Percentiles rank a stretch among this genome's conserved stretches.
Evolutionary conservation across 2,329 filamentous ascomycete genomes (phyloP).

Genomic region (Curvularia verruculosa): DNA sequence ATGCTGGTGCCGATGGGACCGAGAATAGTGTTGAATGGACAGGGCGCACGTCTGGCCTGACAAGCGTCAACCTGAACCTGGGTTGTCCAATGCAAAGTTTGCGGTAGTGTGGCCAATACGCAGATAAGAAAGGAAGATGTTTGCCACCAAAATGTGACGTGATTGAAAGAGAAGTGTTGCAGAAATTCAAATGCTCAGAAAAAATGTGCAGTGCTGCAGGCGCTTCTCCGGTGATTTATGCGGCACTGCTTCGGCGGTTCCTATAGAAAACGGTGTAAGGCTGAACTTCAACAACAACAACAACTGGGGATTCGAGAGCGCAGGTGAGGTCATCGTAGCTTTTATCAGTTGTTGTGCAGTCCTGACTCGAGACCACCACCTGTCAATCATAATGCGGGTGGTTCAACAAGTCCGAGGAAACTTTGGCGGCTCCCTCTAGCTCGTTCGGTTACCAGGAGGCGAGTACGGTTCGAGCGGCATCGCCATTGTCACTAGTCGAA

Average conservation of each 20-base stretch:
- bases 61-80: conserved; percentile 5
- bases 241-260: conserved; percentile 12
- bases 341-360: not conserved
- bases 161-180: conserved; percentile 1
- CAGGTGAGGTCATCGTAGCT: not conserved
- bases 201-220: not conserved
- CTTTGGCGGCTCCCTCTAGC: conserved; percentile 3
- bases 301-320: not conserved
- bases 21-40: conserved; percentile 6
- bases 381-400: not conserved
- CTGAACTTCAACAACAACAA: conserved; percentile 2
- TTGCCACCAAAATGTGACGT: not conserved
- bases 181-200: not conserved
- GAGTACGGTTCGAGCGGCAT: conserved; percentile 7
- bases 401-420: not conserved
- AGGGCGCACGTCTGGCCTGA: conserved; percentile 5
- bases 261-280: conserved; percentile 1
- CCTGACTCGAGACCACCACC: not conserved
- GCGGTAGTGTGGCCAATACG: conserved; percentile 1
- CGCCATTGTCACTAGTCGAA: not conserved
- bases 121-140: conserved; percentile 1
- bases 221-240: not conserved
- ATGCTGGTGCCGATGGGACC: conserved; percentile 9
- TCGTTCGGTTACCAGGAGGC: not conserved
- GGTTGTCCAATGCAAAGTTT: not conserved